phyloP scores from a whole-genome alignment of 306 rosid species.

The Trifolium pratense region DNA sequence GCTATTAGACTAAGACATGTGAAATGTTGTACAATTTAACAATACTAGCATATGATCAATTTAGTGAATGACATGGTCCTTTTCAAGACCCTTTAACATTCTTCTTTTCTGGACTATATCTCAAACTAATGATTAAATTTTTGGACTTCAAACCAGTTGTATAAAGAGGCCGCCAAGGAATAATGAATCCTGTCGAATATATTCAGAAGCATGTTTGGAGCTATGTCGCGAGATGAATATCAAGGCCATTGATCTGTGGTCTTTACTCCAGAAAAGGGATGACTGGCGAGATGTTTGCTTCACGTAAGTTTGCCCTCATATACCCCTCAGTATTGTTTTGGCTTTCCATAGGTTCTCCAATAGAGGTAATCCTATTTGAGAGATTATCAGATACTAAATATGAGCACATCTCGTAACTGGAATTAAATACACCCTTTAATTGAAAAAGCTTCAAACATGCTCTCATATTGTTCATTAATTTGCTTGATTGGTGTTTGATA shows the following conservation, averaged over 20 bases:
- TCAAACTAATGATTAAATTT: conserved; percentile 10
- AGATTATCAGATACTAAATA: no score
- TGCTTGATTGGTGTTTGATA: conserved; percentile 33
- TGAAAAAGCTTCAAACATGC: background rate
- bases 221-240: conserved; percentile 64
- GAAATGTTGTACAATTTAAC: background rate
- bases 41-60: background rate
- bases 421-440: background rate
- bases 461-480: background rate
- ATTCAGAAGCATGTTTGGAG: conserved; percentile 77
- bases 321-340: no score
- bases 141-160: conserved; percentile 33
- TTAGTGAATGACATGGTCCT: background rate
- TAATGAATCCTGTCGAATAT: conserved; percentile 58
- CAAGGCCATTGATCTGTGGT: conserved; percentile 69
- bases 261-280: conserved; percentile 58
- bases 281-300: conserved; percentile 73
- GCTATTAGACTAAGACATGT: background rate
- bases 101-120: background rate
- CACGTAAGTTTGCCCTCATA: conserved; percentile 53
- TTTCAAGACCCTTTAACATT: background rate
- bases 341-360: no score
- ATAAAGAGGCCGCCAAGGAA: conserved; percentile 31
- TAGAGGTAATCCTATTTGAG: no score
- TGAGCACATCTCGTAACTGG: no score